A percentile compares a stretch with the other conserved stretches of the same genome.
These are phyloP conservation scores for Fusarium sp. DNA, from an alignment of 2,329 filamentous ascomycete species.

Conservation along the genomic window DNA sequence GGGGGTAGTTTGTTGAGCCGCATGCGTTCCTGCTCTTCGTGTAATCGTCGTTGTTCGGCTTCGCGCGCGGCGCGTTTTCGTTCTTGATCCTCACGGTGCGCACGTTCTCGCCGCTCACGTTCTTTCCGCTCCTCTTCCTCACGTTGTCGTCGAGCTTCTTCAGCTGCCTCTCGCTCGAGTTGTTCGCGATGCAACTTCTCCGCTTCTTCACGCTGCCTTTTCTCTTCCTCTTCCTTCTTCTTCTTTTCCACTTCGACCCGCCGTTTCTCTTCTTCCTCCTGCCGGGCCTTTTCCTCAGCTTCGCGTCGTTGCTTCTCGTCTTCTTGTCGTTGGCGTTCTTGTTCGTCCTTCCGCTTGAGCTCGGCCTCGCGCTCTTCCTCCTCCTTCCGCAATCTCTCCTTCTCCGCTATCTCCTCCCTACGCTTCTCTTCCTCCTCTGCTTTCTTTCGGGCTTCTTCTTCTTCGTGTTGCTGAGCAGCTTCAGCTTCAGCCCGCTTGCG, in stretches of 20 bases:
- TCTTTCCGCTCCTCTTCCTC: constrained; percentile 65
- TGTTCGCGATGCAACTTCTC: constrained; percentile 59
- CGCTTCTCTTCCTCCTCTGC: constrained; percentile 51
- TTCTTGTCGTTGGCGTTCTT: constrained; percentile 50
- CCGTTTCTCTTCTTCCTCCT: constrained; percentile 54
- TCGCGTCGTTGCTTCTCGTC: constrained; percentile 52
- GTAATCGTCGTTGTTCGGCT: constrained; percentile 62
- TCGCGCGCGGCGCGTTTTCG: constrained; percentile 62
- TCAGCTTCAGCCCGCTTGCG: constrained; percentile 48
- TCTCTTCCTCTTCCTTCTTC: constrained; percentile 53
- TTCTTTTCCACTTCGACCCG: constrained; percentile 55
- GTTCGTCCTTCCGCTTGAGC: constrained; percentile 53
- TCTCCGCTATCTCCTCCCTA: constrained; percentile 50
- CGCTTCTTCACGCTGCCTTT: constrained; percentile 58
- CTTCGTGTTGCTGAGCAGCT: constrained; percentile 44
- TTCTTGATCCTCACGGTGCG: constrained; percentile 59
- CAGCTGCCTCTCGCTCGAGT: constrained; percentile 60
- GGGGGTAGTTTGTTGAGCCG: constrained; percentile 69
- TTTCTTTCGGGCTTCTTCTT: constrained; percentile 39
- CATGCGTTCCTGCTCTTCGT: constrained; percentile 65
- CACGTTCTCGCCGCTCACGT: constrained; percentile 59
- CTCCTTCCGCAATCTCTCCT: constrained; percentile 46
- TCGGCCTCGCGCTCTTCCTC: constrained; percentile 51
- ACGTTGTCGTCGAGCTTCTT: constrained; percentile 60
- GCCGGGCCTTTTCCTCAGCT: constrained; percentile 51